These are phyloP conservation scores for Myriangium duriaei DNA, from an alignment of 2,329 filamentous ascomycete genomes.

Conservation along the genomic window DNA sequence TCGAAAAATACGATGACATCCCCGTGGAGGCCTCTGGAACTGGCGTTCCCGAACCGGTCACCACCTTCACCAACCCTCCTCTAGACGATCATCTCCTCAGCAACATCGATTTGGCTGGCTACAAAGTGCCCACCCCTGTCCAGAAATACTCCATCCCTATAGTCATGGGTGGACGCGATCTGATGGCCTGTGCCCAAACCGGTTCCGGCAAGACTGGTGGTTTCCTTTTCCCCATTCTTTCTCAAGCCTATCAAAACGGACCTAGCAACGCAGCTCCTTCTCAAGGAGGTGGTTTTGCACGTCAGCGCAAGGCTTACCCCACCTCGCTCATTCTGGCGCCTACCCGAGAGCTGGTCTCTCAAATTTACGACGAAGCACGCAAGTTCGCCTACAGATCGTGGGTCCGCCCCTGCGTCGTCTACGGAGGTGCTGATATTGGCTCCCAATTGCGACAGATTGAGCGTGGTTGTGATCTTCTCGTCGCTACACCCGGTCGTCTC, in stretches of 20 bases:
- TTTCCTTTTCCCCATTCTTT: slow-evolving; percentile 97
- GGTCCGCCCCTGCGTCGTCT: slow-evolving; percentile 96
- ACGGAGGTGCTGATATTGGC: slow-evolving; percentile 97
- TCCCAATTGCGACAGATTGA: slow-evolving; percentile 97
- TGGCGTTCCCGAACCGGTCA: slow-evolving; percentile 83
- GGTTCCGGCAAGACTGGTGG: slow-evolving; percentile 99
- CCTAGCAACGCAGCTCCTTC: slow-evolving; percentile 55
- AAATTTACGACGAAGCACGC: slow-evolving; percentile 94
- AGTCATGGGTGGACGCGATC: slow-evolving; percentile 91
- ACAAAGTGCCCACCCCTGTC: slow-evolving; percentile 91
- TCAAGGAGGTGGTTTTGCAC: slow-evolving; percentile 62
- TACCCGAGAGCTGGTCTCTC: slow-evolving; percentile 94
- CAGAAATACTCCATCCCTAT: slow-evolving; percentile 99
- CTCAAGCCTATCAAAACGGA: slow-evolving; percentile 88
- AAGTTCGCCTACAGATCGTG: slow-evolving; percentile 99
- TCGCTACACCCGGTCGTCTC: slow-evolving; percentile 92
- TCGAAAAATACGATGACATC: slow-evolving; percentile 99
- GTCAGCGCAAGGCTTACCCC: slow-evolving; percentile 94
- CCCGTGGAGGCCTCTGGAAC: slow-evolving; percentile 93
- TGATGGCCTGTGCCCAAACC: slow-evolving; percentile 99
- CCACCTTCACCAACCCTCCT: slow-evolving; percentile 83
- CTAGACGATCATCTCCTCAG: slow-evolving; percentile 83
- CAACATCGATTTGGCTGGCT: slow-evolving; percentile 90
- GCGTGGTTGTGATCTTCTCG: slow-evolving; percentile 89
- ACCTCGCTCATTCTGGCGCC: slow-evolving; percentile 92